Percentiles rank a stretch among this genome's conserved stretches.
Evolutionary conservation across 495 filamentous ascomycete species (phyloP).

Genomic region (Penicillium canariense): DNA sequence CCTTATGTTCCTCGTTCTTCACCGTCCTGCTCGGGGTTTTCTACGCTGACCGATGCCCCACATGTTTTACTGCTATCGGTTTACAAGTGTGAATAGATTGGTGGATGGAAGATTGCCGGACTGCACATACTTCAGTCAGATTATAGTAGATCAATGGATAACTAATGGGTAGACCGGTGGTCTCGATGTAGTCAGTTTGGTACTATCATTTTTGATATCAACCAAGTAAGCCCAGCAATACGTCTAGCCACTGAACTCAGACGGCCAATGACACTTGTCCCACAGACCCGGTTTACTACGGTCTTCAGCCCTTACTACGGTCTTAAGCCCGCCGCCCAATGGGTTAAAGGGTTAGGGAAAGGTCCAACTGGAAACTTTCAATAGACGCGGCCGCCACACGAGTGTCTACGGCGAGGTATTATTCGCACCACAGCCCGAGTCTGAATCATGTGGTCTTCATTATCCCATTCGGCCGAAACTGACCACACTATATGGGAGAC

Average conservation of each 20-base stretch:
- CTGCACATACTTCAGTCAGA: background rate
- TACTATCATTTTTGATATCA: background rate
- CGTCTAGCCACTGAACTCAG: background rate
- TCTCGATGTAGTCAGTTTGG: background rate
- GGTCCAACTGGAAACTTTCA: background rate
- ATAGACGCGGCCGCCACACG: background rate
- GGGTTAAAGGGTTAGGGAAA: no score
- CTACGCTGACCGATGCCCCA: background rate
- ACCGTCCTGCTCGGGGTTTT: background rate
- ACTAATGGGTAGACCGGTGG: background rate
- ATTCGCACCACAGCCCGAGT: no score
- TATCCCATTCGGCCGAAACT: slow-evolving; percentile 19
- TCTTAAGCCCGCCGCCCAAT: no score
- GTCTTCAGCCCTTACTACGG: no score
- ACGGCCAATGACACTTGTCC: background rate
- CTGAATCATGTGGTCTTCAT: slow-evolving; percentile 15
- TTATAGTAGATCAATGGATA: background rate
- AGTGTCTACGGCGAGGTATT: background rate
- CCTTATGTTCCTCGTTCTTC: background rate
- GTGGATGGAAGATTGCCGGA: no score
- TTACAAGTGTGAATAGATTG: background rate
- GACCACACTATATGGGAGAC: slow-evolving; percentile 16
- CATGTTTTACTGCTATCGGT: background rate
- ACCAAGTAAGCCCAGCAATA: background rate
- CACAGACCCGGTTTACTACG: background rate